These are phyloP conservation scores for Adansonia madagascariensis DNA, from an alignment of 441 rosid genomes.

Conservation along the genomic window DNA sequence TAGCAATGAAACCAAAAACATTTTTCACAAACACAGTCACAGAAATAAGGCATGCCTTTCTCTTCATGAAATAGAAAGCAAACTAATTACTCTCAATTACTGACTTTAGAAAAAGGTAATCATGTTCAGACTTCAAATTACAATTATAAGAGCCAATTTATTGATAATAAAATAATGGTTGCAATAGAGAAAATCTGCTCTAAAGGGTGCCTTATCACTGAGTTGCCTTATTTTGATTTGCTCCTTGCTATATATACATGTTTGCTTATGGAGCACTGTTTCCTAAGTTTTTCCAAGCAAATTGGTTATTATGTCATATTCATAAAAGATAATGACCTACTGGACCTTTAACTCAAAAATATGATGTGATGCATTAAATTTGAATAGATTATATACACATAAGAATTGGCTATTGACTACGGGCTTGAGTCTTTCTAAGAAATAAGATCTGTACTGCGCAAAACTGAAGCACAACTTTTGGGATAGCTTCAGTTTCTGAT, in stretches of 20 bases:
- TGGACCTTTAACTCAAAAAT: slow-evolving; percentile 21
- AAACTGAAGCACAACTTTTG: slow-evolving; percentile 32
- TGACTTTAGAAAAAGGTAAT: neutral
- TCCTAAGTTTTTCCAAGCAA: neutral
- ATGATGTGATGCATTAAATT: slow-evolving; percentile 11
- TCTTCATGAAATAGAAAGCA: neutral
- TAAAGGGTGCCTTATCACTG: neutral
- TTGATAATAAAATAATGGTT: neutral
- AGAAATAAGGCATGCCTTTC: neutral
- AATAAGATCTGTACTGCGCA: slow-evolving; percentile 36
- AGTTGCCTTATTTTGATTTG: neutral
- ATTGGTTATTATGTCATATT: neutral
- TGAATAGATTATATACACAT: slow-evolving; percentile 32
- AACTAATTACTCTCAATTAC: neutral
- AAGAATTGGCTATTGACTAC: slow-evolving; percentile 25
- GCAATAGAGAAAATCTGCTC: neutral
- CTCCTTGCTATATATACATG: neutral
- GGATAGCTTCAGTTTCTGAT: slow-evolving; percentile 26
- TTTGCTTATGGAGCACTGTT: neutral
- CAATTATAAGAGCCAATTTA: neutral
- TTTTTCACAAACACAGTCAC: neutral
- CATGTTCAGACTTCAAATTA: neutral
- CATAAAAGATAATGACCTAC: neutral
- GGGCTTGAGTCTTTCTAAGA: slow-evolving; percentile 19
- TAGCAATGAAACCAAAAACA: neutral